phyloP scores from a whole-genome alignment of 1,284 basidiomycete species.

The Xanthoconium separans region DNA sequence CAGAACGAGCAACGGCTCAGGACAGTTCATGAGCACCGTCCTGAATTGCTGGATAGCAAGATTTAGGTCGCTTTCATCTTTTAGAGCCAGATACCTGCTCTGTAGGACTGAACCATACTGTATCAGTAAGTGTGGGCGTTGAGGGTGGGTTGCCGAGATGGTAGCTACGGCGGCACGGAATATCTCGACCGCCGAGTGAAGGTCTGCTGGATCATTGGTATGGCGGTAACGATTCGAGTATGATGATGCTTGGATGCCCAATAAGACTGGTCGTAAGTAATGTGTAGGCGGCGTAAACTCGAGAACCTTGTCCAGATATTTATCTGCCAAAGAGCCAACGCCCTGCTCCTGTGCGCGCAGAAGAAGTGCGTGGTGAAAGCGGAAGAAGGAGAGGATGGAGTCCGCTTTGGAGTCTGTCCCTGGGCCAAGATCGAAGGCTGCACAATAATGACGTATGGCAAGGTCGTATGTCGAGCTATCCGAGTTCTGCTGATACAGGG shows the following conservation, averaged over 20 bases:
- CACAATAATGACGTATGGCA: slow-evolving; percentile 13
- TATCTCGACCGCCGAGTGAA: slow-evolving; percentile 15
- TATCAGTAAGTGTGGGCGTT: slow-evolving; percentile 10
- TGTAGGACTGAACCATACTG: slow-evolving; percentile 13
- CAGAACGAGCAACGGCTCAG: slow-evolving; percentile 4
- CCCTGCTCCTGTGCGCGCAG: slow-evolving; percentile 1
- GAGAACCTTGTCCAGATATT: slow-evolving; percentile 11
- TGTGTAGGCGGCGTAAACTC: slow-evolving; percentile 7
- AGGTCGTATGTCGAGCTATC: slow-evolving; percentile 12
- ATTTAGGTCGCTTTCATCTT: slow-evolving; percentile 18
- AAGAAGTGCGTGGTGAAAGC: slow-evolving; percentile 3
- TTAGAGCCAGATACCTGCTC: slow-evolving; percentile 1
- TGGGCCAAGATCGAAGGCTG: slow-evolving; percentile 21
- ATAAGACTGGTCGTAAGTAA: slow-evolving; percentile 8
- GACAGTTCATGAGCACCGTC: slow-evolving; percentile 8
- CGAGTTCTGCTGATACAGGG: slow-evolving; percentile 11
- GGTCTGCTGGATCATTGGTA: slow-evolving; percentile 11
- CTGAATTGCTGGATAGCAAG: slow-evolving; percentile 16
- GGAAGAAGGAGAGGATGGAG: slow-evolving; percentile 10
- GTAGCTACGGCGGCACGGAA: not conserved
- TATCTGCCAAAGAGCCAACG: not conserved
- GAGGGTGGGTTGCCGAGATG: slow-evolving; percentile 4
- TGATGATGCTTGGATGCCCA: slow-evolving; percentile 11
- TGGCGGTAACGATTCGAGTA: slow-evolving; percentile 7
- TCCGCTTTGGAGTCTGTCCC: slow-evolving; percentile 1